Evolutionary conservation across 2,329 filamentous ascomycete genomes (phyloP), one percentile per base, ranked within the genome.

Genomic region (Rugonectria rugulosa): DNA sequence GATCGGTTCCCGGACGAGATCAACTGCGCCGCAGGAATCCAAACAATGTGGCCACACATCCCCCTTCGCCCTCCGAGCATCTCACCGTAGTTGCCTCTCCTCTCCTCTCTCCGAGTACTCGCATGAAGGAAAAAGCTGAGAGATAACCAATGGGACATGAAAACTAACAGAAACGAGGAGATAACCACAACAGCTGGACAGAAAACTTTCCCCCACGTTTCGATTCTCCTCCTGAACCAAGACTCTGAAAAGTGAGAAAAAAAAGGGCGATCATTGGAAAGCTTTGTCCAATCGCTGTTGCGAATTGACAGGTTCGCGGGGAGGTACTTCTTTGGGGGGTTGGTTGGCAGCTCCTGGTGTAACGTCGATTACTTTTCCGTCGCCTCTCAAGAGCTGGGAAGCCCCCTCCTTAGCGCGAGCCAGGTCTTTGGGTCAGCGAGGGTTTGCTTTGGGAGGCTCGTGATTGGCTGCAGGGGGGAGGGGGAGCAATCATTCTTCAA

Each of bases 151-250:
- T 11, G n/a, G 23, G 36, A 9, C 36, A 10, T 21, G 11, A 20
- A 48, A 32, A 12, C 40, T 34, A 19, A 37, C 29, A 42, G 43
- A 40, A 34, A 36, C 44, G 27, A 54, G 27, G 20, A 34, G 40
- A 20, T 44, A 42, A 24, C 44, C 44, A n/a, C n/a, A n/a, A n/a
- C n/a, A n/a, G n/a, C n/a, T n/a, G n/a, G n/a, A n/a, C n/a, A n/a
- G n/a, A n/a, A n/a, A n/a, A n/a, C n/a, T n/a, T n/a, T n/a, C 63
- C 63, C 63, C 63, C 63, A 65, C 63, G 63, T 34, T 21, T 3
- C 19, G 4, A 10, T 37, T 20, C 21, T 21, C 27, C 24, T 53
- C 12, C 38, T 56, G 42, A 42, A 36, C 27, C 37, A 20, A 21
- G 44, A 27, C 49, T 23, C 19, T 31, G 17, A 34, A 20, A 26